Base-by-base conservation (phyloP, 2,329 filamentous ascomycete species). In the Botrytis aclada region DNA sequence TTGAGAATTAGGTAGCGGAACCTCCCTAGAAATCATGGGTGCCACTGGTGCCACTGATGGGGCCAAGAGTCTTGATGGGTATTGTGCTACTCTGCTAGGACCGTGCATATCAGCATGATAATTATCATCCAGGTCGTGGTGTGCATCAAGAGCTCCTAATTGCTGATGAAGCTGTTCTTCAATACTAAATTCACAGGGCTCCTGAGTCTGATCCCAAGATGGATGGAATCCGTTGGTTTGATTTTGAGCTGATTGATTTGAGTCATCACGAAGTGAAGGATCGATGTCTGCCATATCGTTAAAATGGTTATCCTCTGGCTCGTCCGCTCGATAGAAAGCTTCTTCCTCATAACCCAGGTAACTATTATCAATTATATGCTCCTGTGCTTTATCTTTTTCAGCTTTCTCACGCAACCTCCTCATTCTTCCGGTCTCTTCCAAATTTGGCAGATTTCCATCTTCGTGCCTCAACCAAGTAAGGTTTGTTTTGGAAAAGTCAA, bases 401-500 rank as follows among this genome's bases (percentile, higher is more conserved):
- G 79, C 79, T 41, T 80, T 80, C 71, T 81, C 77, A 74, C 80
- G 79, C 60, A 81, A 74, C 74, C 77, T 78, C 72, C 79, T 77
- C 78, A 81, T 80, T 61, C 80, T 76, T 12, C 69, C 72, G 10
- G 83, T 85, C 63, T 85, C 84, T 61, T 84, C 79, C 3, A 82
- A 81, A 75, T 83, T 81, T 45, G 67, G 54, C 16, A 43, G 43
- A 74, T 87, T 84, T 73, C 85, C 84, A n/a, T 83, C 84, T 41
- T 83, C 85, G 72, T 89, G 89, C 70, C 88, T 87, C 65, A 98
- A 84, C 94, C 94, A 98, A 60, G 87, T 88, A 39, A 97, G 85
- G 80, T 99, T 99, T 70, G 97, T 95, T 58, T 93, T 86, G 39
- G 93, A 90, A 82, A 98, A 98, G 80, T 98, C 94, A 14, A 98